Evolutionary conservation across 345 rosid genomes (phyloP), one percentile per base, ranked within the genome.

Genomic region (Gossypium mustelinum): DNA sequence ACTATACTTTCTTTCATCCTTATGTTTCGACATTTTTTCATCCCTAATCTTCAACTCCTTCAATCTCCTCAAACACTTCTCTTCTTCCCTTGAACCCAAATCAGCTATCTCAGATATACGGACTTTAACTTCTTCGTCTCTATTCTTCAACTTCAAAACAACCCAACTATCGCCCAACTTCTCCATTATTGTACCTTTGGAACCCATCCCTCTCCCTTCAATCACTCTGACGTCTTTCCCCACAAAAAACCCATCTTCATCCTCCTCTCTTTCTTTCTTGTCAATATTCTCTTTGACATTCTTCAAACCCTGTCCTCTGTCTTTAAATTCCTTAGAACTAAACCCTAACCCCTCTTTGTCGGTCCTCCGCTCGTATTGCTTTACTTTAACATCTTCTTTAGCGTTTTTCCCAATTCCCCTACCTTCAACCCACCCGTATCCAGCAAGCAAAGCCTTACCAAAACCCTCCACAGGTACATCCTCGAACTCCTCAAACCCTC

Each of bases 341-440:
- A 78, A 87, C 29, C 98, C 98, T 69, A 89, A 74, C 25, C 92
- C 96, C 75, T 82, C 90, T 71, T 74, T 84, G n/a, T 66, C 81
- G 47, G 84, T 75, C 80, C 93, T 81, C 52, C 79, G 89, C 29
- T 81, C 81, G 70, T 84, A 86, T 68, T 90, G 85, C 80, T 82
- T 88, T 17, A 85, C 81, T 74, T 87, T 62, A 65, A 93, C 91
- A 81, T 94, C 94, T 11, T 83, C 92, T 79, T 89, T 90, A 24
- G 89, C 82, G 12, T 91, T 93, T 78, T 79, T 90, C 56, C 99
- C 99, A 56, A 95, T 85, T 6, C 98, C 98, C 43, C 80, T 78
- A 2, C 98, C 97, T 67, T 93, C 94, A 9, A 79, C 76, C 97
- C 97, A 94, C 1, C 98, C 98, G 57, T 92, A 92, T 0, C 97